Evolutionary conservation across 441 rosid species (phyloP).

Genomic region (Geranium incanum): DNA sequence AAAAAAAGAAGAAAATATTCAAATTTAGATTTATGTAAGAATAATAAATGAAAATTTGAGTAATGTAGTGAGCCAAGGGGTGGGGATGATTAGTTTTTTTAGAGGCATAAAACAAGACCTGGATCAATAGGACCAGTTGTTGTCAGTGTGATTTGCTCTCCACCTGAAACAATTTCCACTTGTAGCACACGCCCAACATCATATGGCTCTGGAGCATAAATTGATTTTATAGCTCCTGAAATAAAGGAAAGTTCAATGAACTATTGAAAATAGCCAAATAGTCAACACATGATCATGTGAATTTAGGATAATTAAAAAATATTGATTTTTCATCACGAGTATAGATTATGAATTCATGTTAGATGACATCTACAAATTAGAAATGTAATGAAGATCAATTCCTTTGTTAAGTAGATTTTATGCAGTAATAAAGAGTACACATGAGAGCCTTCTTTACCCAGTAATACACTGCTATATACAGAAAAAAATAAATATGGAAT

Average conservation of each 20-base stretch:
- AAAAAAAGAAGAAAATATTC: background rate
- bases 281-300: background rate
- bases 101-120: constrained; percentile 31
- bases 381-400: background rate
- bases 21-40: background rate
- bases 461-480: too few species aligned
- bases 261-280: background rate
- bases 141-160: constrained; percentile 43
- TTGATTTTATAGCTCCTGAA: constrained; percentile 79
- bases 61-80: background rate
- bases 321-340: background rate
- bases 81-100: background rate
- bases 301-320: background rate
- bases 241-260: constrained; percentile 14
- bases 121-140: constrained; percentile 79
- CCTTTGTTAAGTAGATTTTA: too few species aligned
- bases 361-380: background rate
- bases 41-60: background rate
- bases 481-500: too few species aligned
- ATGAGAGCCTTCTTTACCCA: too few species aligned
- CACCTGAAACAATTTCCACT: constrained; percentile 52
- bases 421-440: too few species aligned
- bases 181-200: constrained; percentile 72
- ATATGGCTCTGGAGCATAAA: constrained; percentile 91
- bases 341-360: background rate